Evolutionary conservation across 805 yeast species (phyloP), one percentile per base, ranked within the genome.

Genomic region (Saccharomycopsis schoenii): DNA sequence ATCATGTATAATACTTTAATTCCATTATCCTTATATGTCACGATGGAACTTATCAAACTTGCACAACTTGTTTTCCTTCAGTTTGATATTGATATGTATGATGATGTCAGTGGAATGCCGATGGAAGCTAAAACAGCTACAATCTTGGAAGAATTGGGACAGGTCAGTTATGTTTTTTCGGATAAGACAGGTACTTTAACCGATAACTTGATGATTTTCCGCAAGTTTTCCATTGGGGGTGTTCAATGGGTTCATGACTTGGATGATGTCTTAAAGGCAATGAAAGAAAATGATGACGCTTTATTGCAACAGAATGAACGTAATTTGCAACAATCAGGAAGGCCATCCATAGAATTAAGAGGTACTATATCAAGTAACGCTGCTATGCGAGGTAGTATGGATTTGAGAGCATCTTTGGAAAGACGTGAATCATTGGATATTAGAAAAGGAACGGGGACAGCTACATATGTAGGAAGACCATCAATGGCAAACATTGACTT

Each of bases 111-210:
- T 8, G 83, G 94, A 68, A 94, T 97, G 0, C 97, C 96, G 0
- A 93, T 97, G 56, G 97, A 89, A 67, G 96, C 97, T 0, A 85
- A 93, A 70, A 92, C 98, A 0, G 97, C 98, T 0, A 89, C 97
- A 0, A 90, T 94, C 66, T 80, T 94, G 65, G 99, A 94, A 71
- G 99, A 94, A 73, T 76, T 94, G 67, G 99, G 99, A 1, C 99
- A 94, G 71, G 97, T 96, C 0, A 86, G 96, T 57, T 92, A 93
- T 69, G 81, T 94, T 2, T 94, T 94, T 71, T 88, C 97, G 63
- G 99, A 94, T 73, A 94, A 94, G 72, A 94, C 99, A 0, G 99
- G 99, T 10, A 94, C 99, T 0, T 78, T 94, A 63, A 94, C 99
- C 0, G 98, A 94, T 67, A 94, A 94, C 70, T 75, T 85, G 67